A percentile compares a stretch with the other conserved stretches of the same genome.
phyloP scores from a whole-genome alignment of 345 rosid species.

The Syzygium grande region DNA sequence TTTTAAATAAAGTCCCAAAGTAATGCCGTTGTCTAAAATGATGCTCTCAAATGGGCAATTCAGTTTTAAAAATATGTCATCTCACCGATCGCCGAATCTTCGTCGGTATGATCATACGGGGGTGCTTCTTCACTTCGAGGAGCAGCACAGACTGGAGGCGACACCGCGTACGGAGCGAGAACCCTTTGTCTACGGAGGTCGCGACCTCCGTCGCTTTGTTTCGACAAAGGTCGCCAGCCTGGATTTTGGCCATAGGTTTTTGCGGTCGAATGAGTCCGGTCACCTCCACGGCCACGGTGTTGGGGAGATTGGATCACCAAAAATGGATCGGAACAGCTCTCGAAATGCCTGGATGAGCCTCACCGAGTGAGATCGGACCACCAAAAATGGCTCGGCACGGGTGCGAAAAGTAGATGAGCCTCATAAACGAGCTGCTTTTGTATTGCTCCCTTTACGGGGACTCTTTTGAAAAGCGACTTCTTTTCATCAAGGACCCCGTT shows the following conservation, averaged over 20 bases:
- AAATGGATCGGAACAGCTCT: too few relatives aligned
- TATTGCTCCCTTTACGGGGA: too few relatives aligned
- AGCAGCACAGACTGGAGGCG: neutral
- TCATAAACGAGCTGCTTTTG: too few relatives aligned
- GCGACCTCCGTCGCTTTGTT: neutral
- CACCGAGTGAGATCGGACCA: neutral
- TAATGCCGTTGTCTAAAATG: neutral
- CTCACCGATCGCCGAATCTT: neutral
- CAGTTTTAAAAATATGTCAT: neutral
- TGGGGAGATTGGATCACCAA: too few relatives aligned
- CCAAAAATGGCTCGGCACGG: neutral
- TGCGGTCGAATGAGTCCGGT: neutral
- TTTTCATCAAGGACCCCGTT: too few relatives aligned
- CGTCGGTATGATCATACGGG: neutral
- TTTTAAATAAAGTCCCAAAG: neutral
- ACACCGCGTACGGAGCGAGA: neutral
- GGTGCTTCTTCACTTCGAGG: neutral
- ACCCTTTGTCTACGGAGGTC: neutral
- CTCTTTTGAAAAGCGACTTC: neutral
- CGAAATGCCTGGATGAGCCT: too few relatives aligned
- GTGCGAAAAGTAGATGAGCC: neutral
- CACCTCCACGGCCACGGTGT: neutral
- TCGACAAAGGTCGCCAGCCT: fast-evolving
- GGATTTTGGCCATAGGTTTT: neutral
- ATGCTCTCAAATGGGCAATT: neutral